Percentiles rank a stretch among this genome's conserved stretches.
Conservation (phyloP, 225 moss, liverwort and hornwort species). For the Climacium dendroides region DNA sequence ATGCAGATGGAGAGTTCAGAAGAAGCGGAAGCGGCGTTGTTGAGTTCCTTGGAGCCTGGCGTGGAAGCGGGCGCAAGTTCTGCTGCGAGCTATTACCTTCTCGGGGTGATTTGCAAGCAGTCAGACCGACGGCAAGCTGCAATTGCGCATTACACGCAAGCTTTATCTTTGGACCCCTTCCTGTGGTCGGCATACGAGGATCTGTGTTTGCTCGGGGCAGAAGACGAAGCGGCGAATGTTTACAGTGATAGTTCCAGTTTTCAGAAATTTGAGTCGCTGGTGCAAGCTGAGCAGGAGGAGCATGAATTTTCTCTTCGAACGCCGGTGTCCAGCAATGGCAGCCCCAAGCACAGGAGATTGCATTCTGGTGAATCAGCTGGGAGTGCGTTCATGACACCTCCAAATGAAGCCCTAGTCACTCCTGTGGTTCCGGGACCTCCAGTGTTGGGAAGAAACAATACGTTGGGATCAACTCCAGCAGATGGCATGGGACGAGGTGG, state of each 20-base stretch:
- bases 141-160: conserved; percentile 77
- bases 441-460: conserved; percentile 29
- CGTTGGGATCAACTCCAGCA: not conserved
- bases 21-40: conserved; percentile 81
- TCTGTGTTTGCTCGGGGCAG: conserved; percentile 81
- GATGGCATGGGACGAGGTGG: conserved; percentile 32
- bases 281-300: conserved; percentile 67
- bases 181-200: conserved; percentile 96
- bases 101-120: conserved; percentile 86
- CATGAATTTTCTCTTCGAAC: conserved; percentile 56
- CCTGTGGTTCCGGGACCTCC: conserved; percentile 29
- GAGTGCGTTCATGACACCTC: conserved; percentile 58
- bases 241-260: conserved; percentile 51
- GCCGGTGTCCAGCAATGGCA: conserved; percentile 56
- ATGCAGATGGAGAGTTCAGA: conserved; percentile 81
- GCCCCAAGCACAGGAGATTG: conserved; percentile 66
- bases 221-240: conserved; percentile 74
- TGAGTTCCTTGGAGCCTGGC: conserved; percentile 42
- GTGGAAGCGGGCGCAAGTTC: conserved; percentile 43
- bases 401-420: conserved; percentile 16
- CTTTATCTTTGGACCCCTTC: conserved; percentile 78
- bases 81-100: conserved; percentile 72
- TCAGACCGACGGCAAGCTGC: conserved; percentile 85
- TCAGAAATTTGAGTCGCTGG: conserved; percentile 57
- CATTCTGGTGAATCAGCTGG: conserved; percentile 38